Conservation (phyloP, 805 yeast genomes). For the Lachancea thermotolerans region DNA sequence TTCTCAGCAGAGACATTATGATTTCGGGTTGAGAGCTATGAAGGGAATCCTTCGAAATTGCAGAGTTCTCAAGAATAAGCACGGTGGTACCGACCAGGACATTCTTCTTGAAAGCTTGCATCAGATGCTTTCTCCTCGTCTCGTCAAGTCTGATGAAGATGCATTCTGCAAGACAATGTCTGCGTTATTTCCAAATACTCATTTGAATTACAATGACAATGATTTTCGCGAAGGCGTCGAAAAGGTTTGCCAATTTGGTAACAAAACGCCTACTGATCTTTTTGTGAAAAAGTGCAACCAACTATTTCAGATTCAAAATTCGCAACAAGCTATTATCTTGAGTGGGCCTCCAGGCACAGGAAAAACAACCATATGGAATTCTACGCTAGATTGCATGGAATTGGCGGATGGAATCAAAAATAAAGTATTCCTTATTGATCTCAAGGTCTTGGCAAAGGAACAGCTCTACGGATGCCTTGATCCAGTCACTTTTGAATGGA, state of each 20-base stretch:
- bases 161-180: not conserved
- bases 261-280: slow-evolving; percentile 24
- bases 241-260: slow-evolving; percentile 31
- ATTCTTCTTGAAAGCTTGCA: slow-evolving; percentile 44
- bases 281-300: slow-evolving; percentile 58
- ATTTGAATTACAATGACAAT: slow-evolving; percentile 26
- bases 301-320: slow-evolving; percentile 49
- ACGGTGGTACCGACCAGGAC: slow-evolving; percentile 7
- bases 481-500: slow-evolving; percentile 80
- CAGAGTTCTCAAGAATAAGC: slow-evolving; percentile 39
- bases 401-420: slow-evolving; percentile 33
- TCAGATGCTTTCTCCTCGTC: slow-evolving; percentile 64
- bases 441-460: slow-evolving; percentile 66
- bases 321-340: slow-evolving; percentile 74
- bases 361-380: slow-evolving; percentile 50
- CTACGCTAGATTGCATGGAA: slow-evolving; percentile 42
- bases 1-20: slow-evolving; percentile 68
- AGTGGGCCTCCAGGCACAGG: slow-evolving; percentile 77
- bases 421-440: slow-evolving; percentile 49
- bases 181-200: slow-evolving; percentile 29
- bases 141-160: slow-evolving; percentile 46
- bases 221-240: slow-evolving; percentile 20
- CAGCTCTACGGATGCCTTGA: slow-evolving; percentile 67
- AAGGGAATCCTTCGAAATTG: slow-evolving; percentile 60
- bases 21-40: slow-evolving; percentile 81